These are phyloP conservation scores for Moricandia moricandioides DNA, from an alignment of 345 rosid genomes.

Conservation along the genomic window DNA sequence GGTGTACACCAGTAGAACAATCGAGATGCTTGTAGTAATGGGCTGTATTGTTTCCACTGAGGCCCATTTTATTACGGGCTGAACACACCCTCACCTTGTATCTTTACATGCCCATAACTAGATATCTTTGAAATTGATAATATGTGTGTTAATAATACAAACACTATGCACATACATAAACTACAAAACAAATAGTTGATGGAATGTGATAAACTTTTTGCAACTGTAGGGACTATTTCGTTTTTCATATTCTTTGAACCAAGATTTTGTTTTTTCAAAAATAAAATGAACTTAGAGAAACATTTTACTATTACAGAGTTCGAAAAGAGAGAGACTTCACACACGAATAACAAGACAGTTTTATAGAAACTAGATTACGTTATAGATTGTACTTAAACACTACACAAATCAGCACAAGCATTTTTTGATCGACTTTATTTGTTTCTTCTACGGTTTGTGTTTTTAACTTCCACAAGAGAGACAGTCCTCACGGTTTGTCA, in stretches of 20 bases:
- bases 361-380: background rate
- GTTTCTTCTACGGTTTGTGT: background rate
- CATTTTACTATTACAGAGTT: background rate
- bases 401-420: background rate
- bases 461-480: slow-evolving; percentile 74
- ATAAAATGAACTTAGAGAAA: too few species aligned
- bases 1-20: slow-evolving; percentile 7
- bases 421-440: background rate
- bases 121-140: background rate
- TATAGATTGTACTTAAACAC: background rate
- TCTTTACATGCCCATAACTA: background rate
- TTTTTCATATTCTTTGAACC: too few species aligned
- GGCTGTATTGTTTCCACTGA: background rate
- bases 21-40: slow-evolving; percentile 9
- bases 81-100: background rate
- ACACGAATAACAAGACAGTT: background rate
- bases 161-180: too few species aligned
- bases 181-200: too few species aligned
- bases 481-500: slow-evolving; percentile 83
- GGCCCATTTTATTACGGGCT: background rate
- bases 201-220: background rate
- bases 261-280: too few species aligned
- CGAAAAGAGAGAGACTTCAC: background rate
- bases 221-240: background rate
- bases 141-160: too few species aligned